Evolutionary conservation across 441 rosid species (phyloP).

Genomic region (Bruguiera hainesii): DNA sequence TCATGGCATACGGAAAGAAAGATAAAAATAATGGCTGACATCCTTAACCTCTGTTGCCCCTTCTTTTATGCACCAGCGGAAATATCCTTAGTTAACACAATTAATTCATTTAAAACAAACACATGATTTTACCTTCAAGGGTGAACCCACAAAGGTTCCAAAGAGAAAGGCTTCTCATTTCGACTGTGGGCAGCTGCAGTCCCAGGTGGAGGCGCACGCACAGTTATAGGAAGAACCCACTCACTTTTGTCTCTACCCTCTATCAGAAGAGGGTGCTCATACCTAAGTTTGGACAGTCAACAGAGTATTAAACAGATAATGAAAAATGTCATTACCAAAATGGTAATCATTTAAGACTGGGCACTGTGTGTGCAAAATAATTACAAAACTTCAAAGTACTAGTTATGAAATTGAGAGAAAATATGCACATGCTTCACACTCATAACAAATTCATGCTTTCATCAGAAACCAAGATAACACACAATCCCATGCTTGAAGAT

Average conservation of each 20-base stretch:
- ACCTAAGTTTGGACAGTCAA: conserved; percentile 43
- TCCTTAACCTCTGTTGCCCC: too few species aligned
- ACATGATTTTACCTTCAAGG: conserved; percentile 29
- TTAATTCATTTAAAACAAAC: too few species aligned
- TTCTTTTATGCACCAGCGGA: too few species aligned
- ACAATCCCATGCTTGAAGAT: too few species aligned
- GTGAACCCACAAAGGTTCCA: conserved; percentile 78
- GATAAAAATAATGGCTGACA: too few species aligned
- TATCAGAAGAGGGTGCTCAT: conserved; percentile 81
- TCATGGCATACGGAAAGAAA: too few species aligned
- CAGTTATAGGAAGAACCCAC: conserved; percentile 92
- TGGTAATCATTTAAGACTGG: conserved; percentile 1
- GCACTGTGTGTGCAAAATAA: background rate
- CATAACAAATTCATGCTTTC: too few species aligned
- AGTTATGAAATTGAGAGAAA: background rate
- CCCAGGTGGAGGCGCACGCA: conserved; percentile 80
- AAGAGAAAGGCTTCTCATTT: conserved; percentile 53
- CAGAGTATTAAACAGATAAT: background rate
- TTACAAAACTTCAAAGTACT: background rate
- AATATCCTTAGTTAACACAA: too few species aligned
- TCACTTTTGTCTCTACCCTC: conserved; percentile 81
- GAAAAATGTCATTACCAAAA: background rate
- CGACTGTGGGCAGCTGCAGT: conserved; percentile 43
- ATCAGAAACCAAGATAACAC: too few species aligned
- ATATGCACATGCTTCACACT: background rate